Evolutionary conservation across 2,329 filamentous ascomycete genomes (phyloP).

Genomic region (Dactylellina leptospora): DNA sequence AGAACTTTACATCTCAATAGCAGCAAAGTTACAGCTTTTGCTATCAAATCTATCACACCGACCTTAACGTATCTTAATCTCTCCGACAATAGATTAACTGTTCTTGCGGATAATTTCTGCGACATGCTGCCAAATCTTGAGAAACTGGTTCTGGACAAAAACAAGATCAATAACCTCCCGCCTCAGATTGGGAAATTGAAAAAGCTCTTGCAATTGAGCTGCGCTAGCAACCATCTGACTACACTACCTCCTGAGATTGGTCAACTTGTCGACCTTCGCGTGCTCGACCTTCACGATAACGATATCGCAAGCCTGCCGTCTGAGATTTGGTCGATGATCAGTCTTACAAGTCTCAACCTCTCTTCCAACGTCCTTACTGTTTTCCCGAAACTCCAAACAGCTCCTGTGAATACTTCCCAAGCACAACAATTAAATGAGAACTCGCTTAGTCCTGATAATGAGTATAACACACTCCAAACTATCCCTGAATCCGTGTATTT

Average conservation of each 20-base stretch:
- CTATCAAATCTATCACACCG: constrained; percentile 77
- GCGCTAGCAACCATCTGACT: constrained; percentile 88
- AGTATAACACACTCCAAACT: constrained; percentile 35
- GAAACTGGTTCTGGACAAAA: constrained; percentile 88
- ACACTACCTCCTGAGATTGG: constrained; percentile 88
- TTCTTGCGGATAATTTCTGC: constrained; percentile 85
- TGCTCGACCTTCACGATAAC: constrained; percentile 90
- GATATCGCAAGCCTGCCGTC: constrained; percentile 87
- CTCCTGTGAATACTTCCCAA: constrained; percentile 66
- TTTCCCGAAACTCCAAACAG: constrained; percentile 80
- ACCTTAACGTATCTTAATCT: constrained; percentile 87
- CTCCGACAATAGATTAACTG: constrained; percentile 87
- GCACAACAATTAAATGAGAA: constrained; percentile 65
- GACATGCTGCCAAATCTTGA: constrained; percentile 86
- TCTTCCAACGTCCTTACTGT: constrained; percentile 91
- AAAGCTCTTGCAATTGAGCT: constrained; percentile 88
- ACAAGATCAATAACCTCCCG: constrained; percentile 92
- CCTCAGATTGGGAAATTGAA: constrained; percentile 82
- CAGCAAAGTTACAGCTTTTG: constrained; percentile 93
- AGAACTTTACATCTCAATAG: constrained; percentile 88
- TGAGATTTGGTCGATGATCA: constrained; percentile 95
- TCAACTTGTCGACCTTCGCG: constrained; percentile 81
- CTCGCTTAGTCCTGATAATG: constrained; percentile 56
- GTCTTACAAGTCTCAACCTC: constrained; percentile 88
- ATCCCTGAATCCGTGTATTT: constrained; percentile 74